Base-by-base conservation (phyloP, 2,329 filamentous ascomycete genomes). In the Metarhizium humberi region DNA sequence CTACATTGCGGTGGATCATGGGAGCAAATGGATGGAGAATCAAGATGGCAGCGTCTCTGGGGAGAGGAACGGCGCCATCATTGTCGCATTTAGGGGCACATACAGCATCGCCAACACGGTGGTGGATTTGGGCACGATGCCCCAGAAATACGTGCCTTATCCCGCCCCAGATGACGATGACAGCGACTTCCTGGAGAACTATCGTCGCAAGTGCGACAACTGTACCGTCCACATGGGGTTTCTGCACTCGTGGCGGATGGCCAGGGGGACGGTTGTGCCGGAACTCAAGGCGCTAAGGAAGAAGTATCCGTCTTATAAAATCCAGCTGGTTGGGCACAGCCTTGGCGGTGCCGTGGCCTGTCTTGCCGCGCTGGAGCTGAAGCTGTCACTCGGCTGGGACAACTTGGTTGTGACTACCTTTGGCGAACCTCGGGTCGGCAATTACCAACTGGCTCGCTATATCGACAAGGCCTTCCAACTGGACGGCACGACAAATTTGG, bases 211-310 rank as follows among this genome's bases (percentile, higher is more conserved):
- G 61, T 99, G 94, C 71, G 69, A 75, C 6, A 92, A 96, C 68
- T 99, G 94, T 70, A 95, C 89, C 5, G 92, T 97, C 1, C 94
- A 99, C 68, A 85, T 84, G 57, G 94, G 94, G 18, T 99, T 99
- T 71, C 81, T 94, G 66, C 78, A 80, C 16, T 92, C 90, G 0
- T 99, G 94, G 92, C 75, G 79, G 52, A 84, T 85, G 64, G 88
- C 92, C 0, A 81, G 90, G 51, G 73, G 78, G 34, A 73, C 79
- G 2, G 82, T 99, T 32, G 69, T 96, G 16, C 81, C 86, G 0
- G 75, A 84, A 32, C 73, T 99, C 4, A 74, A 81, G 54, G 71
- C 74, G 5, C 74, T 89, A 5, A 75, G 79, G 29, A 67, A 75
- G 16, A 72, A 79, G 46, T 80, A 92, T 64, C 88, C 88, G 0